Base-by-base conservation (phyloP, 1,284 basidiomycete species). In the Calocybe gambosa region DNA sequence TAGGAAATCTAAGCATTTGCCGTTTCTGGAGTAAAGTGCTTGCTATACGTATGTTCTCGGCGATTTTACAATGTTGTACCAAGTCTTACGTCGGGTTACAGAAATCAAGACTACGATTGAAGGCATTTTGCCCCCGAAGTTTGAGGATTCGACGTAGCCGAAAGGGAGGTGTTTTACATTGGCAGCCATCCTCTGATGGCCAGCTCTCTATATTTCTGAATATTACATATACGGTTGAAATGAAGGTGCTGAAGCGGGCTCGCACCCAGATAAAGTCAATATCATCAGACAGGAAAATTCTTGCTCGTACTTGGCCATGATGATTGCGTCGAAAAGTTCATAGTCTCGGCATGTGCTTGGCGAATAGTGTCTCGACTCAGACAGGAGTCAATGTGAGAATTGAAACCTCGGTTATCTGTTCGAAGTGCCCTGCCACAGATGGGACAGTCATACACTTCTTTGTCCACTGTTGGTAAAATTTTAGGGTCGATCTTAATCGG, bases 361-460 rank as follows among this genome's bases (percentile, higher is more conserved):
- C 74, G 65, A 47, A 90, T 89, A 5, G 77, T 83, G 20, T 71
- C 71, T 47, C 78, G 77, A 59, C 82, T 89, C 45, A 89, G 60
- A 55, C 87, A 89, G 57, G 83, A 89, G 61, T 89, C 87, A 42
- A 89, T 70, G 54, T 89, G 86, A 21, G 76, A 69, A 59, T 89
- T 89, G 19, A 89, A 61, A 2, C 75, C 77, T 43, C 72, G 68
- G 56, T 89, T 89, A 58, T 87, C 78, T 1, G 71, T 76, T 50
- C 71, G 64, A 49, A 86, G 56, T 21, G 62, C 60, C 58, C 74
- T 78, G 18, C 65, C 59, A 56, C 86, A 89, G 15, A 89, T 65
- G 5, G 86, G 87, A 61, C 87, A 89, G 5, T 62, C 62, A 43
- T 71, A 68, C 10, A 53, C 55, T 45, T 69, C 62, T 2, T 34